Conservation (phyloP, 306 rosid genomes). For the Prunus kanzakura region DNA sequence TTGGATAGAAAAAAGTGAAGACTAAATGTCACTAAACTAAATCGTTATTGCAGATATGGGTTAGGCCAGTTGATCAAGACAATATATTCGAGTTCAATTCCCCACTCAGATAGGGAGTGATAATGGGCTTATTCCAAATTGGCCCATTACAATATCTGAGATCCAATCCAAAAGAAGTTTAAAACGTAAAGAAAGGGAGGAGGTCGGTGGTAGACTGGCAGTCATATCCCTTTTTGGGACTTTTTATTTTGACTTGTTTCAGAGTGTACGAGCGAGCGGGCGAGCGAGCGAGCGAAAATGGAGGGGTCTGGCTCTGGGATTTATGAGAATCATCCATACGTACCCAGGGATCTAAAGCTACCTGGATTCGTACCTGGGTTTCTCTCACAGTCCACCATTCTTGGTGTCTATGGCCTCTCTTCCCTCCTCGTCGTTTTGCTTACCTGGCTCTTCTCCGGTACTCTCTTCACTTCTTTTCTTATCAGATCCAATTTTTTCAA, state of each 20-base stretch:
- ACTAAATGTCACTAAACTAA: too few species aligned
- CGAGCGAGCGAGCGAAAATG: conserved; percentile 9
- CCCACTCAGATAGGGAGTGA: too few species aligned
- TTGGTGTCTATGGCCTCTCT: conserved; percentile 33
- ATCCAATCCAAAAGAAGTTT: not conserved
- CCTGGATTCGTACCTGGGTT: conserved; percentile 55
- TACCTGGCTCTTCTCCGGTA: conserved; percentile 71
- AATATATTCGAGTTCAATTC: too few species aligned
- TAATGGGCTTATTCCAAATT: not conserved
- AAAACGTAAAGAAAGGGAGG: not conserved
- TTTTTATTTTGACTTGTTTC: not conserved
- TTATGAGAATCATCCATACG: conserved; percentile 53
- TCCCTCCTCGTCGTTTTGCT: conserved; percentile 41
- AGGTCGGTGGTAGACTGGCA: not conserved
- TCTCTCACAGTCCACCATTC: conserved; percentile 55
- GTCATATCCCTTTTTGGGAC: not conserved
- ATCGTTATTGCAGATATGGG: too few species aligned
- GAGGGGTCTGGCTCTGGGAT: conserved; percentile 27
- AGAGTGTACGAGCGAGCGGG: not conserved
- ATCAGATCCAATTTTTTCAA: not conserved
- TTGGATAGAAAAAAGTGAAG: too few species aligned
- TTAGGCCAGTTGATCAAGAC: too few species aligned
- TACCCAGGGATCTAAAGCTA: conserved; percentile 54
- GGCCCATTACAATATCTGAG: not conserved
- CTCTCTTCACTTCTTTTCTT: not conserved